A percentile compares a stretch with the other conserved stretches of the same genome.
phyloP scores from a whole-genome alignment of 169 alveolate species.

The Nephromyces sp. region DNA sequence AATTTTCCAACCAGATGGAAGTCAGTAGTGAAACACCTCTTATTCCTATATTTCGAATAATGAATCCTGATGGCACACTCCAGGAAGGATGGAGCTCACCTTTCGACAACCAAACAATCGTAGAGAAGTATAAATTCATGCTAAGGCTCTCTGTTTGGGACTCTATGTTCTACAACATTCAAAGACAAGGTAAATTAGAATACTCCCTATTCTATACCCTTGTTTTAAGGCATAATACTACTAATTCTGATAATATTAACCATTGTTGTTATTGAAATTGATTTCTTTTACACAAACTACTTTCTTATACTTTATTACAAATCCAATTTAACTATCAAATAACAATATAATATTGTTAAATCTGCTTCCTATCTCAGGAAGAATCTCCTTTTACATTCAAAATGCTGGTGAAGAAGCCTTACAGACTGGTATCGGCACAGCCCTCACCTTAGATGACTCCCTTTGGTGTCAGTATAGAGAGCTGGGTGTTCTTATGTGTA shows the following conservation, averaged over 20 bases:
- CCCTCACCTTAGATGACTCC: constrained; percentile 6
- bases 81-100: constrained; percentile 23
- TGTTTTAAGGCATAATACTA: too few relatives aligned
- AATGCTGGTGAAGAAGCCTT: constrained; percentile 90
- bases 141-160: constrained; percentile 37
- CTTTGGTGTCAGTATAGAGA: constrained; percentile 60
- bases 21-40: constrained; percentile 12
- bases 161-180: constrained; percentile 63
- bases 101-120: constrained; percentile 6
- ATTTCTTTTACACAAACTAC: too few relatives aligned
- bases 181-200: constrained; percentile 66
- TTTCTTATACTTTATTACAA: too few relatives aligned
- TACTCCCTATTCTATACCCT: too few relatives aligned
- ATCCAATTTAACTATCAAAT: too few relatives aligned
- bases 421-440: constrained; percentile 40
- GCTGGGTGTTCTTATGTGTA: constrained; percentile 76
- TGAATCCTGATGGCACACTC: constrained; percentile 8
- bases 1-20: constrained; percentile 7
- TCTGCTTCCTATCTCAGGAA: constrained; percentile 2
- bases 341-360: too few relatives aligned
- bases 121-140: constrained; percentile 24
- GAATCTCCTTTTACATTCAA: constrained; percentile 86
- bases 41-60: constrained; percentile 29
- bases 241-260: too few relatives aligned
- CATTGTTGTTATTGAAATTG: too few relatives aligned